phyloP scores from a whole-genome alignment of 805 yeast species.

The Saccharomycopsis olivae region DNA sequence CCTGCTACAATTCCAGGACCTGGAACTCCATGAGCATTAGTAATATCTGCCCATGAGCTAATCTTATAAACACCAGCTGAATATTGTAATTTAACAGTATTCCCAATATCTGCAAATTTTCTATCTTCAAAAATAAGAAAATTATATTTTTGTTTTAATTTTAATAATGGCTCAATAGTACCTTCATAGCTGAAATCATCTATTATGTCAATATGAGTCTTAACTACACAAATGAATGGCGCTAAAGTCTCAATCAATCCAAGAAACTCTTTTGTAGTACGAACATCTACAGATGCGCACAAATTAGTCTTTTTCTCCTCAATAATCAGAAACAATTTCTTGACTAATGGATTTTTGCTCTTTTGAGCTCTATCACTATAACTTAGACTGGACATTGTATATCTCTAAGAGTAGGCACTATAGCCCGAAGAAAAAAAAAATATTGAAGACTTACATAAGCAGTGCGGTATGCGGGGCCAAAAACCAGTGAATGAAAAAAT shows the following conservation, averaged over 20 bases:
- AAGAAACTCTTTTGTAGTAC: constrained; percentile 67
- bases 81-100: constrained; percentile 91
- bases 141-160: constrained; percentile 66
- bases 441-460: neutral
- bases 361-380: constrained; percentile 59
- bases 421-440: neutral
- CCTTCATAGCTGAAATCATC: constrained; percentile 79
- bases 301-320: constrained; percentile 73
- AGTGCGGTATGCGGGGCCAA: too few relatives aligned
- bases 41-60: constrained; percentile 92
- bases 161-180: constrained; percentile 66
- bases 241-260: constrained; percentile 69
- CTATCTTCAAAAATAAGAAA: constrained; percentile 94
- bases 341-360: constrained; percentile 74
- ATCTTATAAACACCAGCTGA: constrained; percentile 82
- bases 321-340: constrained; percentile 63
- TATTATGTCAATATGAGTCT: constrained; percentile 90
- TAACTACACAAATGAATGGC: constrained; percentile 83
- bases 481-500: too few relatives aligned
- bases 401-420: too few relatives aligned
- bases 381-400: constrained; percentile 21
- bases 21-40: constrained; percentile 96
- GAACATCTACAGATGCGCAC: constrained; percentile 91
- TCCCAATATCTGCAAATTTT: constrained; percentile 97
- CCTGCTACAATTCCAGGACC: constrained; percentile 92